These are phyloP conservation scores for Phaeosphaeriaceae sp. DNA, from an alignment of 2,329 filamentous ascomycete genomes.

Conservation along the genomic window DNA sequence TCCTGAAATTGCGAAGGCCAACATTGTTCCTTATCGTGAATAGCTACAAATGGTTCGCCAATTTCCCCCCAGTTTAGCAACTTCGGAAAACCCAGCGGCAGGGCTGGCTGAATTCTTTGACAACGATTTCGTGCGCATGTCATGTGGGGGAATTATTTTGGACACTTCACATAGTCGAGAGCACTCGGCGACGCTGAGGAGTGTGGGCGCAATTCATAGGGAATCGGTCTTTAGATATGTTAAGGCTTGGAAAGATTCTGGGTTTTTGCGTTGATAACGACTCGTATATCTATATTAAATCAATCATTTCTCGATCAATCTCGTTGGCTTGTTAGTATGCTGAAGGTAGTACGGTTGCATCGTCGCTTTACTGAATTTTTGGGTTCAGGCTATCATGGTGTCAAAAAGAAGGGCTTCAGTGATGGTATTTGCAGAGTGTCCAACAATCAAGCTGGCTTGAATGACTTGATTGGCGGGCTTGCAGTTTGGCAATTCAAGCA, in stretches of 20 bases:
- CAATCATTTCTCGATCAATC: too few relatives aligned
- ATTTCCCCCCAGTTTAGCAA: slow-evolving; percentile 6
- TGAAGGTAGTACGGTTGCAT: too few relatives aligned
- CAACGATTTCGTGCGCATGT: slow-evolving; percentile 51
- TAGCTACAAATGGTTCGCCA: slow-evolving; percentile 49
- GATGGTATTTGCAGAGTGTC: too few relatives aligned
- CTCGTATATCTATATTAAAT: too few relatives aligned
- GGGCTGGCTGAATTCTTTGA: slow-evolving; percentile 43
- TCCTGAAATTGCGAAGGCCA: slow-evolving; percentile 25
- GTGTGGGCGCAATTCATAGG: slow-evolving; percentile 9
- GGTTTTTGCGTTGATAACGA: slow-evolving; percentile 13
- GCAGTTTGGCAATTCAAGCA: too few relatives aligned
- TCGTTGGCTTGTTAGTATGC: too few relatives aligned
- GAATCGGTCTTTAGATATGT: slow-evolving; percentile 13
- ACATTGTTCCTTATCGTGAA: slow-evolving; percentile 48
- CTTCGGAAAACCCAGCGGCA: slow-evolving; percentile 39
- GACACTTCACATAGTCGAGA: slow-evolving; percentile 43
- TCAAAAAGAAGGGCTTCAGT: too few relatives aligned
- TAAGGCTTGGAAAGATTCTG: slow-evolving; percentile 16
- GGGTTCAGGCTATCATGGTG: too few relatives aligned
- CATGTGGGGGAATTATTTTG: slow-evolving; percentile 53
- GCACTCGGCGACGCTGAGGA: slow-evolving; percentile 48
- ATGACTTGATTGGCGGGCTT: too few relatives aligned
- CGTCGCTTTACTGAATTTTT: too few relatives aligned
- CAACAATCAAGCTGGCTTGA: too few relatives aligned